These are phyloP conservation scores for Ganoderma multipileum DNA, from an alignment of 1,284 basidiomycete species.

Conservation along the genomic window DNA sequence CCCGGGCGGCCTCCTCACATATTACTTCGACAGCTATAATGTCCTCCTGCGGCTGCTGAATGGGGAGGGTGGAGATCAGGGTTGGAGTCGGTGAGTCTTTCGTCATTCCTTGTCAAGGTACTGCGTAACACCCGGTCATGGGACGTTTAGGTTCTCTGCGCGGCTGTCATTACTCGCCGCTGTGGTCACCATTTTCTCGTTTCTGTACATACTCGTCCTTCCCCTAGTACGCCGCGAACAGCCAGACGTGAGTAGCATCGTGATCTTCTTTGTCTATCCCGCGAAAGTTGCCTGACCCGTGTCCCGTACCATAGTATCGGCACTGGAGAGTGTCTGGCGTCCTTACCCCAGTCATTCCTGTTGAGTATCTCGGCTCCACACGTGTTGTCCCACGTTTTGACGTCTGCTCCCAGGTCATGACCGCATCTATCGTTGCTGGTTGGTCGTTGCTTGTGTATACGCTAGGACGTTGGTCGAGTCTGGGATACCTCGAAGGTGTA, in stretches of 20 bases:
- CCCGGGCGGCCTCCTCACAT: constrained; percentile 68
- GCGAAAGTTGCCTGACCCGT: constrained; percentile 6
- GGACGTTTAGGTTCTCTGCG: constrained; percentile 48
- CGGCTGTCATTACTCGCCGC: constrained; percentile 46
- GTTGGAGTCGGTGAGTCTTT: constrained; percentile 59
- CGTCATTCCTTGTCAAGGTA: background rate
- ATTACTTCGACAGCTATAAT: constrained; percentile 60
- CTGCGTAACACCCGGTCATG: background rate
- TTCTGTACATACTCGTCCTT: constrained; percentile 71
- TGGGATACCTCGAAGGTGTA: constrained; percentile 68
- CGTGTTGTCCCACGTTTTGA: background rate
- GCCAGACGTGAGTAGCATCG: constrained; percentile 62
- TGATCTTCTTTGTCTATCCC: background rate
- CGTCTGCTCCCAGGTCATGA: constrained; percentile 48
- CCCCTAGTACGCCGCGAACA: constrained; percentile 69
- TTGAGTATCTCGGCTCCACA: constrained; percentile 17
- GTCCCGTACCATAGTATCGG: constrained; percentile 35
- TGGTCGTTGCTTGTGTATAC: constrained; percentile 69
- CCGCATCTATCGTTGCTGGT: constrained; percentile 70
- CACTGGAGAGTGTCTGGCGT: constrained; percentile 52
- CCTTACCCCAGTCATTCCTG: constrained; percentile 64
- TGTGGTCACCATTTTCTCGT: constrained; percentile 65
- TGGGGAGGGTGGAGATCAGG: constrained; percentile 40
- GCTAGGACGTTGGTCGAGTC: constrained; percentile 65
- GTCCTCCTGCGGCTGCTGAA: constrained; percentile 53